A percentile compares a stretch with the other conserved stretches of the same genome.
Evolutionary conservation across 2,329 filamentous ascomycete genomes (phyloP).

Genomic region (Didymella segeticola): DNA sequence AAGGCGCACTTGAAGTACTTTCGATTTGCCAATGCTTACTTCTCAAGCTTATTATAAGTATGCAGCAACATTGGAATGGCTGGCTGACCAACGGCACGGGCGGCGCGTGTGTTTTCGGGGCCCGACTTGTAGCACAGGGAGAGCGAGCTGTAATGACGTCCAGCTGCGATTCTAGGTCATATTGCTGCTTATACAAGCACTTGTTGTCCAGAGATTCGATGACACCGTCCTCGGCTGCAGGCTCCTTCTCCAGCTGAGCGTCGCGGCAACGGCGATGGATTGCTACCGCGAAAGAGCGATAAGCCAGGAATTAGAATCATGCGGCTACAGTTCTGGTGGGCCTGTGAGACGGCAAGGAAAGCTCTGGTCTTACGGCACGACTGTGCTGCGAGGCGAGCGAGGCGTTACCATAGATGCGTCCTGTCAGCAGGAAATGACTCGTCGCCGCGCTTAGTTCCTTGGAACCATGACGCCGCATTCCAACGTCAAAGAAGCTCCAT

Average conservation of each 20-base stretch:
- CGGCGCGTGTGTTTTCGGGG: constrained; percentile 12
- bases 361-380: not conserved
- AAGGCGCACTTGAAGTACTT: constrained; percentile 13
- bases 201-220: constrained; percentile 20
- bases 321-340: constrained; percentile 16
- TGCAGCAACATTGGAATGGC: constrained; percentile 19
- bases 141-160: constrained; percentile 1
- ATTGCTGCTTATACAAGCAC: constrained; percentile 30
- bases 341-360: constrained; percentile 33
- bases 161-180: not conserved
- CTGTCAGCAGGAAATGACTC: constrained; percentile 22
- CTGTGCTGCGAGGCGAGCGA: constrained; percentile 4
- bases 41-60: constrained; percentile 19
- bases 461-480: constrained; percentile 31
- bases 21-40: constrained; percentile 28
- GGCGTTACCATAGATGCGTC: not conserved
- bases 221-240: constrained; percentile 34
- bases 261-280: constrained; percentile 26
- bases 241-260: constrained; percentile 39
- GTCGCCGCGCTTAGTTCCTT: constrained; percentile 34
- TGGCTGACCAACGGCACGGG: constrained; percentile 24
- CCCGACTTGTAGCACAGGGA: constrained; percentile 1
- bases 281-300: constrained; percentile 32
- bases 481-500: constrained; percentile 27
- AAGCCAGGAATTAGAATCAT: constrained; percentile 29